A percentile compares a stretch with the other conserved stretches of the same genome.
phyloP scores from a whole-genome alignment of 2,329 filamentous ascomycete genomes.

The Penicillium sp. region DNA sequence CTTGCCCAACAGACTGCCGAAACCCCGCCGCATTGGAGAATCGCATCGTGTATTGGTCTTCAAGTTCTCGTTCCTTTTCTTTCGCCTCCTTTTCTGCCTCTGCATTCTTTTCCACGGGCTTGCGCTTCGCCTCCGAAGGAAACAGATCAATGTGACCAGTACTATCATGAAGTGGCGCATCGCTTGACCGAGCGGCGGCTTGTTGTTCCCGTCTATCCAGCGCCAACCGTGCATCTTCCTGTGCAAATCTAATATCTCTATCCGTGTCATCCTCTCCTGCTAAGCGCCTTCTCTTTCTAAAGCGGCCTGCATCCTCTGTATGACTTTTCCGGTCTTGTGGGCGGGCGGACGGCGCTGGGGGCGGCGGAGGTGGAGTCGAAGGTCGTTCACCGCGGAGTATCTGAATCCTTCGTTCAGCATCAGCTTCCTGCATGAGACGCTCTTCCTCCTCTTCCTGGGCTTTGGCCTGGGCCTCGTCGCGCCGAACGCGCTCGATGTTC shows the following conservation, averaged over 20 bases:
- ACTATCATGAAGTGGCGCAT: constrained; percentile 61
- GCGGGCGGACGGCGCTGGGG: constrained; percentile 21
- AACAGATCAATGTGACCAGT: constrained; percentile 77
- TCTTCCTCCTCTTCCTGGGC: constrained; percentile 72
- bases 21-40: constrained; percentile 70
- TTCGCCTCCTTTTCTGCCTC: constrained; percentile 54
- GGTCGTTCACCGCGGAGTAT: constrained; percentile 68
- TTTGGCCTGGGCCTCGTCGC: constrained; percentile 75
- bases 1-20: constrained; percentile 42
- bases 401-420: constrained; percentile 68
- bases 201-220: constrained; percentile 32
- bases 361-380: constrained; percentile 43
- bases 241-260: constrained; percentile 70
- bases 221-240: constrained; percentile 43
- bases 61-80: constrained; percentile 58
- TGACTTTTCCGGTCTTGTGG: too few relatives aligned
- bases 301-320: constrained; percentile 28
- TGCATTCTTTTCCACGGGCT: constrained; percentile 53
- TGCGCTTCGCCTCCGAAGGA: constrained; percentile 53
- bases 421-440: constrained; percentile 70
- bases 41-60: constrained; percentile 77
- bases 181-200: too few relatives aligned
- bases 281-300: constrained; percentile 56
- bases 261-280: constrained; percentile 83
- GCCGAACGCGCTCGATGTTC: constrained; percentile 80